Conservation (phyloP, 305 asterid species). For the Rubia tinctorum region DNA sequence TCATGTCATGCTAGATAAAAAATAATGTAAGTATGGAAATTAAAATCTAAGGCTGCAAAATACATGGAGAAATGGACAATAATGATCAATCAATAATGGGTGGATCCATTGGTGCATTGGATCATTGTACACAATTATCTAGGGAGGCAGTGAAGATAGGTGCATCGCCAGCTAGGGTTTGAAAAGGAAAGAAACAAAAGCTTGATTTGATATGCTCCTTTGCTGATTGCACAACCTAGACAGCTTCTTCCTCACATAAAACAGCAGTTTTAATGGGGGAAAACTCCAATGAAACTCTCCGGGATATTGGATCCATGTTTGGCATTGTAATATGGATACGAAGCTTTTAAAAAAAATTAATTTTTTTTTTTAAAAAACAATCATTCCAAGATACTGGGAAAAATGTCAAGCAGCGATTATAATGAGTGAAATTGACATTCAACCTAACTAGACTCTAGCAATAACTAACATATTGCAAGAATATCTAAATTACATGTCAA, state of each 20-base stretch:
- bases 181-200: conserved; percentile 1
- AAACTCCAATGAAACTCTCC: not conserved
- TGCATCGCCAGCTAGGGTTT: conserved; percentile 10
- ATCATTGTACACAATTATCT: conserved; percentile 21
- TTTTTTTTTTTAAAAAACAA: too few relatives aligned
- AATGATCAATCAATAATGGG: not conserved
- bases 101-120: not conserved
- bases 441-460: too few relatives aligned
- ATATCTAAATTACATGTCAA: too few relatives aligned
- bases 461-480: too few relatives aligned
- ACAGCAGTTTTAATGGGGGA: not conserved
- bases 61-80: not conserved
- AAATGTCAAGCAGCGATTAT: too few relatives aligned
- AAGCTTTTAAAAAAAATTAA: too few relatives aligned
- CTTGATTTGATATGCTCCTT: conserved; percentile 3
- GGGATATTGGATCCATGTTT: not conserved
- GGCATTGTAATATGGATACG: not conserved
- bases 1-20: too few relatives aligned
- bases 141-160: conserved; percentile 4
- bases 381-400: too few relatives aligned
- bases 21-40: too few relatives aligned
- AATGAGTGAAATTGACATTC: too few relatives aligned
- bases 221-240: conserved; percentile 1
- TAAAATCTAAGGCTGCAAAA: not conserved
- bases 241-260: conserved; percentile 1